A percentile compares a stretch with the other conserved stretches of the same genome.
Evolutionary conservation across 305 asterid species (phyloP).

Genomic region (Fraxinus angustifolia): DNA sequence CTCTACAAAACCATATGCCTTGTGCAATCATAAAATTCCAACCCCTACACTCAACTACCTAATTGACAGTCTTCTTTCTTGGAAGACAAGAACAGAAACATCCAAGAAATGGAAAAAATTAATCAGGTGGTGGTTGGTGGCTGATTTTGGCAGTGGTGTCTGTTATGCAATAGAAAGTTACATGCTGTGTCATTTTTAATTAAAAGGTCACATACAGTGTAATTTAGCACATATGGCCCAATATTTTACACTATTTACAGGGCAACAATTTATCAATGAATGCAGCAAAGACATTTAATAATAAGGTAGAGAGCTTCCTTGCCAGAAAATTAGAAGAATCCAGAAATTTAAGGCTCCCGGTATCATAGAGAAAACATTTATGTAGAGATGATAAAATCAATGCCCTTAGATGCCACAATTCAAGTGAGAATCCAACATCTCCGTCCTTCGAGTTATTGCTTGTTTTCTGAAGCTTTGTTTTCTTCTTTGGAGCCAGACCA

Average conservation of each 20-base stretch:
- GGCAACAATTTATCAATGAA: neutral
- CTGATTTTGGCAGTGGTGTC: neutral
- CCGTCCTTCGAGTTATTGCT: conserved; percentile 31
- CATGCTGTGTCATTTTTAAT: neutral
- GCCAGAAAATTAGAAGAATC: conserved; percentile 73
- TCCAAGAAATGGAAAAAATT: neutral
- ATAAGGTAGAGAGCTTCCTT: conserved; percentile 24
- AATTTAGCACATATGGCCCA: neutral
- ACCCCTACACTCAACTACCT: neutral
- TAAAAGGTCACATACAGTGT: neutral
- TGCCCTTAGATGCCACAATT: conserved; percentile 73
- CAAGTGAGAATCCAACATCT: conserved; percentile 39
- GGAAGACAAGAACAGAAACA: neutral
- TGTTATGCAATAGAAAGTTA: neutral
- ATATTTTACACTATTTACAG: neutral
- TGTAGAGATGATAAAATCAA: conserved; percentile 65
- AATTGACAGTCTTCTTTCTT: neutral
- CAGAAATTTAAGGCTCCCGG: conserved; percentile 61
- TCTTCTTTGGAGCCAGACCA: conserved; percentile 49
- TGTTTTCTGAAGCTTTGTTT: conserved; percentile 49
- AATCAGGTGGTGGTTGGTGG: neutral
- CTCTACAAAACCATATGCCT: neutral
- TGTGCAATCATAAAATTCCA: neutral
- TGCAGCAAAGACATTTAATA: conserved; percentile 7
- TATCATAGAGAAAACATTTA: conserved; percentile 75